Conservation (phyloP, 225 moss, liverwort and hornwort genomes). For the Bryum argenteum region DNA sequence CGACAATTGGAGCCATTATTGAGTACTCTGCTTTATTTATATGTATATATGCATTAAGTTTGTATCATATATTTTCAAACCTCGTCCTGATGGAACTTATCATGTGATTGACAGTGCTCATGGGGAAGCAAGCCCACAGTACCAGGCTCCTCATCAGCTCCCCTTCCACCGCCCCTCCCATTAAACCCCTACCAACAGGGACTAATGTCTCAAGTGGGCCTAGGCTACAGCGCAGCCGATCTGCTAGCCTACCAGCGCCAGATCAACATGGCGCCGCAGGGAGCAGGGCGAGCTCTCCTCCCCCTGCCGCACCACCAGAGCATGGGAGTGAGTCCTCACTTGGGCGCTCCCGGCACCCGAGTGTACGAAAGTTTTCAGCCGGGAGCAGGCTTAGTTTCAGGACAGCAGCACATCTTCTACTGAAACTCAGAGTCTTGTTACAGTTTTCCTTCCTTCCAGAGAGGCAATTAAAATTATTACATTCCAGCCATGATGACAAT, state of each 20-base stretch:
- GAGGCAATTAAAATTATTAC: too few species aligned
- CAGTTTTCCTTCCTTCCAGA: too few species aligned
- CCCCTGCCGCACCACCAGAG: constrained; percentile 61
- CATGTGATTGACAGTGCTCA: constrained; percentile 50
- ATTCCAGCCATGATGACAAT: too few species aligned
- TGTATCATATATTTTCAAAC: too few species aligned
- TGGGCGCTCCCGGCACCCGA: constrained; percentile 58
- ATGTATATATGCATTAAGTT: too few species aligned
- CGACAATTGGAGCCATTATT: too few species aligned
- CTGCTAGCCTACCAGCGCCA: constrained; percentile 58
- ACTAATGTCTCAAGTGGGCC: constrained; percentile 52
- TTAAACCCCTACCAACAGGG: constrained; percentile 52
- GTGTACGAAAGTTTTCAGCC: constrained; percentile 68
- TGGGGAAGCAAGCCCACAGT: constrained; percentile 77
- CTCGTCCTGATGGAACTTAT: too few species aligned
- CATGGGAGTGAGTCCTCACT: constrained; percentile 52
- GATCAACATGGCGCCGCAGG: constrained; percentile 51
- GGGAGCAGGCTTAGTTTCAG: constrained; percentile 56
- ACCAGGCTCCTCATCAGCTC: constrained; percentile 55
- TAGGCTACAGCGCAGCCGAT: constrained; percentile 51
- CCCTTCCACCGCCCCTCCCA: constrained; percentile 53
- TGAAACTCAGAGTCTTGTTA: not conserved
- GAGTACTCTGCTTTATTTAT: too few species aligned
- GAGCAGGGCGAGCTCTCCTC: constrained; percentile 55
- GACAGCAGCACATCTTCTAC: constrained; percentile 58